Evolutionary conservation across 202 grass and related monocot genomes (phyloP).

Genomic region (Schoenoplectus tabernaemontani): DNA sequence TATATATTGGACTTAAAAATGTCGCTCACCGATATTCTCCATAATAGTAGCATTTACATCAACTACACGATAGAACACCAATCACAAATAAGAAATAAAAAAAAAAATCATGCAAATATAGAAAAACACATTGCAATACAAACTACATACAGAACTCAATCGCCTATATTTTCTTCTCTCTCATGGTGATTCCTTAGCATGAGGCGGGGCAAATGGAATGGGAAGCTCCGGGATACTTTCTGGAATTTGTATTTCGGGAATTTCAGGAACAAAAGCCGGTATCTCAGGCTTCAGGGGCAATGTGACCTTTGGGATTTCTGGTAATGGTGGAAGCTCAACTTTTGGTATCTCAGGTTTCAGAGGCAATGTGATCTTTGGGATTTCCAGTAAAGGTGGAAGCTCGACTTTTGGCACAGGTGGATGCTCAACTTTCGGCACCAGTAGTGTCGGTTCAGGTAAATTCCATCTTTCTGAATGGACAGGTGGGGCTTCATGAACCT

Average conservation of each 20-base stretch:
- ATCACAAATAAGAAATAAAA: background rate
- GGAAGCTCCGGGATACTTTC: background rate
- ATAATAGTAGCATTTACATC: background rate
- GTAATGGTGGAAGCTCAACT: background rate
- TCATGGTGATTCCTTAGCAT: conserved; percentile 7
- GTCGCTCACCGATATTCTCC: no score
- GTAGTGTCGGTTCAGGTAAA: background rate
- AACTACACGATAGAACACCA: background rate
- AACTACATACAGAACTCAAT: background rate
- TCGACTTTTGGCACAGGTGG: background rate
- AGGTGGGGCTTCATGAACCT: background rate
- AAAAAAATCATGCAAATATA: background rate
- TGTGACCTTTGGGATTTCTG: background rate
- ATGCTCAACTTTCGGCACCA: background rate
- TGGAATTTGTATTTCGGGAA: conserved; percentile 6
- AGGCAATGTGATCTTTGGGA: background rate
- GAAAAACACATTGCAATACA: background rate
- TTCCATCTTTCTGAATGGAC: background rate
- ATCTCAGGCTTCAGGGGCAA: background rate
- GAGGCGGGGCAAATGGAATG: background rate
- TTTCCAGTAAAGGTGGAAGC: background rate
- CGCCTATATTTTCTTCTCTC: background rate
- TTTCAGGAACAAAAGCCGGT: background rate
- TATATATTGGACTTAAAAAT: background rate
- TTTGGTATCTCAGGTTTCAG: background rate